Evolutionary conservation across 1,284 basidiomycete species (phyloP).

Genomic region (Melanopsichium pennsylvanicum): DNA sequence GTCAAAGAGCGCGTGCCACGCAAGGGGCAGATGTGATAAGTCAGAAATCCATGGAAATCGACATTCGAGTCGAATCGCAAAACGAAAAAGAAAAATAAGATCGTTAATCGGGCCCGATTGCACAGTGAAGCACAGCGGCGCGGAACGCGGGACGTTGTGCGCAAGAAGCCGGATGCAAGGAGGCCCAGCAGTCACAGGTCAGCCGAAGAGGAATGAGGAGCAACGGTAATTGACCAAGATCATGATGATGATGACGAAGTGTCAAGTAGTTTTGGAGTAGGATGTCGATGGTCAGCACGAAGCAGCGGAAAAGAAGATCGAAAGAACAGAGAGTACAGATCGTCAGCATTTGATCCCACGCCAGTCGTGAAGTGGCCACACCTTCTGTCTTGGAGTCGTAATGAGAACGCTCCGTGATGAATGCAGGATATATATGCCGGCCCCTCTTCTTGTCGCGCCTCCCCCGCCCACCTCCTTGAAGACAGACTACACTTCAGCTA

Average conservation of each 20-base stretch:
- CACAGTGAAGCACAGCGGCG: constrained; percentile 3
- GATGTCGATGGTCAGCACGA: background rate
- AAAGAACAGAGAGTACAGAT: background rate
- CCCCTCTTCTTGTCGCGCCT: background rate
- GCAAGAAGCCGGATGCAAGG: constrained; percentile 26
- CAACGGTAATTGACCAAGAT: too few species aligned
- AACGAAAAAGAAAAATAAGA: too few species aligned
- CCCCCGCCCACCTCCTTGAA: background rate
- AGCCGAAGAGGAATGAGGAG: constrained; percentile 17
- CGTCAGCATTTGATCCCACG: constrained; percentile 1
- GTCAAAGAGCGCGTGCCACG: constrained; percentile 29
- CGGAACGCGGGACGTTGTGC: constrained; percentile 5
- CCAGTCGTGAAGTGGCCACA: background rate
- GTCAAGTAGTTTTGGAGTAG: too few species aligned
- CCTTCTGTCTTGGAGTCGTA: background rate
- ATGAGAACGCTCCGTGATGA: background rate
- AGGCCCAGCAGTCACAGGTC: constrained; percentile 4
- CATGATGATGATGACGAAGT: background rate
- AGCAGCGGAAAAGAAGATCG: background rate
- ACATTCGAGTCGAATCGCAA: background rate
- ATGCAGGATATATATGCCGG: background rate
- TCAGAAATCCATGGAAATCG: background rate
- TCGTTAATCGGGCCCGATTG: constrained; percentile 15
- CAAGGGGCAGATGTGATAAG: constrained; percentile 15
- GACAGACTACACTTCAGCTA: too few species aligned